These are phyloP conservation scores for Trichophyton schoenleinii DNA, from an alignment of 2,329 filamentous ascomycete genomes.

Conservation along the genomic window DNA sequence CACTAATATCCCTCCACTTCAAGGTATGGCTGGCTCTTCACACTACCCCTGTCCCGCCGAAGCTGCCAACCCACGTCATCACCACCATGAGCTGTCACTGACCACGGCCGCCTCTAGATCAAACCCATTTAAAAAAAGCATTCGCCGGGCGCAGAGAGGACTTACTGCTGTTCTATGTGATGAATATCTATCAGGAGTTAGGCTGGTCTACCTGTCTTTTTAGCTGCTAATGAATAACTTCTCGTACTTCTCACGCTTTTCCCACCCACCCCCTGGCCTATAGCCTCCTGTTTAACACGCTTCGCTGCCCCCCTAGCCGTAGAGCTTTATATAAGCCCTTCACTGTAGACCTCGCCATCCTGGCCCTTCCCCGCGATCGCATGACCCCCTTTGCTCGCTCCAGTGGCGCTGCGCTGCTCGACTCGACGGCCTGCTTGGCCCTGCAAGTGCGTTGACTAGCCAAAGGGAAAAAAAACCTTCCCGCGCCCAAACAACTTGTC, in stretches of 20 bases:
- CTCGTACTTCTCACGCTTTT: background rate
- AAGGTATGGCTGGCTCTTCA: conserved; percentile 45
- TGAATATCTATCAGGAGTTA: background rate
- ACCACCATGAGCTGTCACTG: background rate
- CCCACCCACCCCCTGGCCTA: background rate
- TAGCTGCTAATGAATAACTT: background rate
- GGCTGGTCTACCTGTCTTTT: background rate
- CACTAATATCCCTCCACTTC: conserved; percentile 90
- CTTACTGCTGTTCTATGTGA: background rate
- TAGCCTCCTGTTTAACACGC: background rate
- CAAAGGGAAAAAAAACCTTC: background rate
- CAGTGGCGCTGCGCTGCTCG: background rate
- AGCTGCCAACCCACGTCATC: background rate
- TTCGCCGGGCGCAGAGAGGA: background rate
- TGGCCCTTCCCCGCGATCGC: conserved; percentile 22
- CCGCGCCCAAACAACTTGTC: background rate
- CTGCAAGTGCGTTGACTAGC: background rate
- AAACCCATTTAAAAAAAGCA: conserved; percentile 36
- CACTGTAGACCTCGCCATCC: background rate
- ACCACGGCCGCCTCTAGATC: conserved; percentile 24
- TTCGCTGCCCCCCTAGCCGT: background rate
- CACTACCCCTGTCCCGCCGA: background rate
- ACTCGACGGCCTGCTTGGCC: background rate
- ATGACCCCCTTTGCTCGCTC: conserved; percentile 19
- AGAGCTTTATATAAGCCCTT: background rate